These are phyloP conservation scores for Hypoxylon sp. DNA, from an alignment of 2,329 filamentous ascomycete genomes.

Conservation along the genomic window DNA sequence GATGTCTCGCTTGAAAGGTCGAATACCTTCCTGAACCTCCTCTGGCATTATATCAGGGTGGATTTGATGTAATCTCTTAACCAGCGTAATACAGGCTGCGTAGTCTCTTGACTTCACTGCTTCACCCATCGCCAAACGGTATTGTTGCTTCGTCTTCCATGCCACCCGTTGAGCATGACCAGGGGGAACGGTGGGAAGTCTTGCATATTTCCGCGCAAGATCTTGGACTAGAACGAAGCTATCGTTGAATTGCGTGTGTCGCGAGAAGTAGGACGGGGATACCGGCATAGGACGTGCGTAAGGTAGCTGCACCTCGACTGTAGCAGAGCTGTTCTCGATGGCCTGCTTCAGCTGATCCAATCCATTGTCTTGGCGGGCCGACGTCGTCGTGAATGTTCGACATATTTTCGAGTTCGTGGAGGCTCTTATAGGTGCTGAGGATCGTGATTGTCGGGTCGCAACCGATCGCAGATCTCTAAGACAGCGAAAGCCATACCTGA, in stretches of 20 bases:
- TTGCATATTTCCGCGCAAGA: slow-evolving; percentile 78
- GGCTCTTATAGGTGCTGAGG: slow-evolving; percentile 40
- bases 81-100: slow-evolving; percentile 79
- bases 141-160: slow-evolving; percentile 85
- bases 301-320: slow-evolving; percentile 53
- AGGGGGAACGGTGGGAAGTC: slow-evolving; percentile 77
- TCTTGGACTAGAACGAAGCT: slow-evolving; percentile 80
- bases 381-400: slow-evolving; percentile 45
- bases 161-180: slow-evolving; percentile 79
- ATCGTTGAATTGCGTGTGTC: slow-evolving; percentile 88
- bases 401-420: slow-evolving; percentile 38
- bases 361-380: slow-evolving; percentile 31
- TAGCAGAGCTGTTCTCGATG: slow-evolving; percentile 3
- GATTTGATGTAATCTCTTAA: slow-evolving; percentile 87
- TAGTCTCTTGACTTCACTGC: slow-evolving; percentile 83
- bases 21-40: slow-evolving; percentile 76
- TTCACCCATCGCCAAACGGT: slow-evolving; percentile 79
- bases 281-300: slow-evolving; percentile 83
- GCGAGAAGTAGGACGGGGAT: slow-evolving; percentile 96
- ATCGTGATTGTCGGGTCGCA: slow-evolving; percentile 45
- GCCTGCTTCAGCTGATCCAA: slow-evolving; percentile 14
- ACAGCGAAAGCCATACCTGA: slow-evolving; percentile 52
- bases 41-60: slow-evolving; percentile 81
- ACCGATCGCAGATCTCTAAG: slow-evolving; percentile 49
- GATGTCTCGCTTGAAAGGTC: slow-evolving; percentile 80